A percentile compares a stretch with the other conserved stretches of the same genome.
Conservation (phyloP, 1,139 yeast species). For the Debaryomycetaceae sp. region DNA sequence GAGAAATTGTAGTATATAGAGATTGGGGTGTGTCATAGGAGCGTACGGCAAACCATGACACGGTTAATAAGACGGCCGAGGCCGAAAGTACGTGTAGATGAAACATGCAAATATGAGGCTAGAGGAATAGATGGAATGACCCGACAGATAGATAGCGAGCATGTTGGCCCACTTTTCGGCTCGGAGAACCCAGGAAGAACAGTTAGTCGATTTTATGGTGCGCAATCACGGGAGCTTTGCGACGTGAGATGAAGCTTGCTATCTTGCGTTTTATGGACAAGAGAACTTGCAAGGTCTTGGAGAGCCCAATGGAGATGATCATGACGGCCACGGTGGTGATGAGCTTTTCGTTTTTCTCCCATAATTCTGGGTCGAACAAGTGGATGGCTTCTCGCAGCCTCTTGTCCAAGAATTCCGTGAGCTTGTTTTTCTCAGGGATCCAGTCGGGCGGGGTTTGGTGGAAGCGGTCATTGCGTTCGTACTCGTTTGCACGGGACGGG, state of each 20-base stretch:
- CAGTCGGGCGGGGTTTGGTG: slow-evolving; percentile 33
- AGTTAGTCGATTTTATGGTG: neutral
- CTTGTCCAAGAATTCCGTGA: slow-evolving; percentile 28
- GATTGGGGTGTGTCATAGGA: no score
- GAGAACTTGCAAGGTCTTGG: neutral
- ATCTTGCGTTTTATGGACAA: slow-evolving; percentile 1
- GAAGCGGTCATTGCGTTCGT: slow-evolving; percentile 52
- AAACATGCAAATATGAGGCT: no score
- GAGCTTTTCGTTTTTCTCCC: slow-evolving; percentile 40
- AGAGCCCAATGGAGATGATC: slow-evolving; percentile 12
- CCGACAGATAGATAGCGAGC: no score
- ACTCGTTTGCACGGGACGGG: slow-evolving; percentile 44
- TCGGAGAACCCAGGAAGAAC: neutral
- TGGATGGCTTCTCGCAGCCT: slow-evolving; percentile 35
- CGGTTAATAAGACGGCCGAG: no score
- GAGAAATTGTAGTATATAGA: no score
- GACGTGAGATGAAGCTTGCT: neutral
- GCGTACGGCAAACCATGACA: no score
- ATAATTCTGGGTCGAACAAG: slow-evolving; percentile 35
- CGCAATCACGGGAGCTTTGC: neutral
- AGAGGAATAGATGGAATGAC: no score
- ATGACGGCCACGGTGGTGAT: slow-evolving; percentile 34
- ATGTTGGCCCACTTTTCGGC: slow-evolving; percentile 1
- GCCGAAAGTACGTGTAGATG: no score
- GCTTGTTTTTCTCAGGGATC: slow-evolving; percentile 30